Conservation (phyloP, 1,284 basidiomycete genomes). For the Bondarzewia mesenterica region DNA sequence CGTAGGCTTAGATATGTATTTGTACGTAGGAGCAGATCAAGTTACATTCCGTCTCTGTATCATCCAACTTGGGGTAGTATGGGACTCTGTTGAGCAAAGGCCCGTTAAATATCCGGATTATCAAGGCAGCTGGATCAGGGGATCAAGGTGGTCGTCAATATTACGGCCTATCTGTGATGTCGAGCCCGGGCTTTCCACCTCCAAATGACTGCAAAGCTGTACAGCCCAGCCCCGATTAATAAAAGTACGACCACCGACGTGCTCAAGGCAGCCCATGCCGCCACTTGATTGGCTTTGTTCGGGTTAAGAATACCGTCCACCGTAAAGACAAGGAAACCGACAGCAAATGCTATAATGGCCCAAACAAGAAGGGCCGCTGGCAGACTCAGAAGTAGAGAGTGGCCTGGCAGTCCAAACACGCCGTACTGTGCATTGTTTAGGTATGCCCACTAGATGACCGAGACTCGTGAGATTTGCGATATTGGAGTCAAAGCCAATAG, state of each 20-base stretch:
- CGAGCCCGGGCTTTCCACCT: slow-evolving; percentile 19
- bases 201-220: slow-evolving; percentile 44
- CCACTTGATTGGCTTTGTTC: slow-evolving; percentile 15
- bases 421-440: slow-evolving; percentile 41
- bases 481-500: not conserved
- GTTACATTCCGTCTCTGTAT: too few species aligned
- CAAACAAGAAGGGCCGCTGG: slow-evolving; percentile 47
- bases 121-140: too few species aligned
- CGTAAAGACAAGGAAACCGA: slow-evolving; percentile 35
- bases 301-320: slow-evolving; percentile 24
- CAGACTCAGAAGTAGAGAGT: slow-evolving; percentile 43
- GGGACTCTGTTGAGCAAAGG: too few species aligned
- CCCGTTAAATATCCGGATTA: too few species aligned
- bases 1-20: slow-evolving; percentile 18
- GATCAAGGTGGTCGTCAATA: too few species aligned
- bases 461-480: not conserved
- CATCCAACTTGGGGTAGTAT: too few species aligned
- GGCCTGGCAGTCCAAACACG: slow-evolving; percentile 35
- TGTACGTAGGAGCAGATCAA: not conserved
- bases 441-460: slow-evolving; percentile 36
- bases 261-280: slow-evolving; percentile 32
- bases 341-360: slow-evolving; percentile 41
- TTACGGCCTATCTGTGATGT: too few species aligned
- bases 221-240: slow-evolving; percentile 29
- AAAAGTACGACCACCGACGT: slow-evolving; percentile 30